Base-by-base conservation (phyloP, 306 rosid species). In the Cicer arietinum region DNA sequence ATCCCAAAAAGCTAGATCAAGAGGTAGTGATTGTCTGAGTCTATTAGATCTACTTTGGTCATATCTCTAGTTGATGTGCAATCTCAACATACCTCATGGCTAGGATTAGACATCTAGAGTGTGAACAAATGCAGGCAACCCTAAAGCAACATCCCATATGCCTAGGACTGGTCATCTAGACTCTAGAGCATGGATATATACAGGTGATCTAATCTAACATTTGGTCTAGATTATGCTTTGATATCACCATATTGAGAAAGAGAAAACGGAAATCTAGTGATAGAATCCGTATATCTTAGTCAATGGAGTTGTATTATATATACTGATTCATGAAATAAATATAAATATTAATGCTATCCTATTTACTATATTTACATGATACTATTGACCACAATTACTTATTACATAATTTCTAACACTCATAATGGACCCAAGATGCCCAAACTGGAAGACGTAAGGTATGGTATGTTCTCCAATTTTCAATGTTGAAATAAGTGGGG, bases 391-490 rank as follows among this genome's bases (percentile, higher is more conserved):
- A 16, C 58, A 16, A 14, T 52, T 52, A 52, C 10, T n/a, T 50
- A 50, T 50, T 50, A 6, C 17, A n/a, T 50, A 0, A 56, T 20
- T 20, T 56, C 39, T 56, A 56, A 56, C 62, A 56, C 35, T 2
- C 58, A 56, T 10, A 56, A 35, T 60, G 22, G 17, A 37, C 67
- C 67, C 45, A 60, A 13, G 45, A 35, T 60, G 6, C 44, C 44
- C 44, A 13, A 7, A 62, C 44, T 13, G 47, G 44, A 62, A 37
- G 47, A 40, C 10, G 7, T 8, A 41, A 37, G 68, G 68, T 37
- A 62, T 62, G 68, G 25, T 4, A 62, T 62, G 48, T 62, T 39
- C 68, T 40, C 48, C 68, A 40, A 41, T 62, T 62, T 39, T 62
- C 25, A 40, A 41, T 52, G 8, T 42, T 18, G 35, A 50, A 65